phyloP scores from a whole-genome alignment of 441 rosid species.

The Croton setiger region DNA sequence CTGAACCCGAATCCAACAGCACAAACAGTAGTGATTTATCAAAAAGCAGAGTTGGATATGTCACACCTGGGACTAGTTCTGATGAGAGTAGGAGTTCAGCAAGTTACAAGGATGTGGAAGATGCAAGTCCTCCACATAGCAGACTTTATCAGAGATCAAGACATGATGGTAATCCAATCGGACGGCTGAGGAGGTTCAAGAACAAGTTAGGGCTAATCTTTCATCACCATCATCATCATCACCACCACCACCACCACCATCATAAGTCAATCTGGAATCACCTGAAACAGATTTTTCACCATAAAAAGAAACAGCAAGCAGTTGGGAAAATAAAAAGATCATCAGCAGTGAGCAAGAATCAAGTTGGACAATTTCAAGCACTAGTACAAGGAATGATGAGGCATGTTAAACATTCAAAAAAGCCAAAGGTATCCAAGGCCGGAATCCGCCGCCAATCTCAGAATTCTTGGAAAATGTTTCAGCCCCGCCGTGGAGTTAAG shows the following conservation, averaged over 20 bases:
- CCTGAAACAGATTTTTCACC: conserved; percentile 28
- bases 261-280: conserved; percentile 36
- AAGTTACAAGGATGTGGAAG: conserved; percentile 20
- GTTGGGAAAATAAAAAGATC: conserved; percentile 16
- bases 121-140: conserved; percentile 4
- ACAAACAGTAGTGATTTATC: conserved; percentile 17
- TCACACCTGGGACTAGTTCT: conserved; percentile 14
- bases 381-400: conserved; percentile 42
- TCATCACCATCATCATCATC: conserved; percentile 56
- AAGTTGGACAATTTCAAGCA: conserved; percentile 38
- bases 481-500: conserved; percentile 29
- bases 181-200: conserved; percentile 41
- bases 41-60: neutral
- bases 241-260: conserved; percentile 22
- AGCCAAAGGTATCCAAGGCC: conserved; percentile 21
- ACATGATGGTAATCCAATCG: conserved; percentile 24
- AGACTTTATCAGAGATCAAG: conserved; percentile 20
- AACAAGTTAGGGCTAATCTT: conserved; percentile 49
- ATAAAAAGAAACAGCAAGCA: conserved; percentile 21
- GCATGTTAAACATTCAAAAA: conserved; percentile 41
- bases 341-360: conserved; percentile 18
- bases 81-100: conserved; percentile 16
- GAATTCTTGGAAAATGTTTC: conserved; percentile 36
- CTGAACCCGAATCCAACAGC: conserved; percentile 18
- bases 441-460: conserved; percentile 3